Conservation (phyloP, 306 rosid species). For the Vigna angularis region DNA sequence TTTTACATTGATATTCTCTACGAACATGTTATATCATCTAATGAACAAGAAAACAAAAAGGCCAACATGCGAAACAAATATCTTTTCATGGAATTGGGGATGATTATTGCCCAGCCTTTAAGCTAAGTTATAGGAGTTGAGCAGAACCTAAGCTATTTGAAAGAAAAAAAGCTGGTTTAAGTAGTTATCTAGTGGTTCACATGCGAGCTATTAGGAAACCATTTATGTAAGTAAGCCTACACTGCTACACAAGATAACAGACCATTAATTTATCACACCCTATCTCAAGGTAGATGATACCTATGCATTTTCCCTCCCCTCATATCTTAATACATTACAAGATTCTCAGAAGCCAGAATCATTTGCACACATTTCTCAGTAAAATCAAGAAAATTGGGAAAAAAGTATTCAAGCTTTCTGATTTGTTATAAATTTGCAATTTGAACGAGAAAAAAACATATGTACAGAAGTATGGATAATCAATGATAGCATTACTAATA, state of each 20-base stretch:
- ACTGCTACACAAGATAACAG: neutral
- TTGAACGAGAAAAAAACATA: slow-evolving; percentile 1
- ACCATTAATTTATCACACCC: slow-evolving; percentile 4
- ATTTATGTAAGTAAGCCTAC: slow-evolving; percentile 4
- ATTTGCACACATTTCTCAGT: neutral
- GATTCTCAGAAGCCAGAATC: slow-evolving; percentile 19
- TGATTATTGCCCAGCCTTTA: slow-evolving; percentile 17
- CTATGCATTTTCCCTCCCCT: slow-evolving; percentile 6
- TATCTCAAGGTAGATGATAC: neutral
- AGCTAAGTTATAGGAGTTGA: slow-evolving; percentile 14
- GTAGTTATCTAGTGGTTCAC: slow-evolving; percentile 26
- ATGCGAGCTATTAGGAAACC: slow-evolving; percentile 9
- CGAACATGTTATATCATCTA: slow-evolving; percentile 35
- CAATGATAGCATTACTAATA: slow-evolving; percentile 3
- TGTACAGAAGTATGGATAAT: slow-evolving; percentile 4
- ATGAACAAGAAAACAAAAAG: slow-evolving; percentile 23
- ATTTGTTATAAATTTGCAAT: slow-evolving; percentile 7
- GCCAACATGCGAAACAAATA: slow-evolving; percentile 10
- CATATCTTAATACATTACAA: neutral
- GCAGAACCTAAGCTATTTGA: slow-evolving; percentile 11
- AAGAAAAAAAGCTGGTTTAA: neutral
- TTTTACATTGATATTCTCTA: slow-evolving; percentile 10
- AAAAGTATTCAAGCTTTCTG: neutral
- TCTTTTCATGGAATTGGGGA: slow-evolving; percentile 1
- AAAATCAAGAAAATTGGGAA: neutral